A percentile compares a stretch with the other conserved stretches of the same genome.
These are phyloP conservation scores for Mycena amicta DNA, from an alignment of 768 basidiomycete genomes.

Conservation along the genomic window DNA sequence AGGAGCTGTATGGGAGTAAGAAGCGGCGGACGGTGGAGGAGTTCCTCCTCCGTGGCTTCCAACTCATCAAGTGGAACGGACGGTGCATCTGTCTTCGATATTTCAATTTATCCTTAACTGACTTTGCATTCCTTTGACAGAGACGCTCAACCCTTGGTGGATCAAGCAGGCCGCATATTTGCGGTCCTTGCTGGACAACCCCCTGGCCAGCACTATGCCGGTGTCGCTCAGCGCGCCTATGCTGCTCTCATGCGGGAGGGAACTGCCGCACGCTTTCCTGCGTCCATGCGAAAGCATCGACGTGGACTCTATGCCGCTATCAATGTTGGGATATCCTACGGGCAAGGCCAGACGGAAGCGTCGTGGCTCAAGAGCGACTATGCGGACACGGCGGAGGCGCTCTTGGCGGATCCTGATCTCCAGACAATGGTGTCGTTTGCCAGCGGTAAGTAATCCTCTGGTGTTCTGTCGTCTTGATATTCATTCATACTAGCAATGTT, in stretches of 20 bases:
- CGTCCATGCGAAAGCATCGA: background rate
- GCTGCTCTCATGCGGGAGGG: background rate
- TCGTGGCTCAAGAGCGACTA: constrained; percentile 1
- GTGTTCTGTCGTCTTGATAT: background rate
- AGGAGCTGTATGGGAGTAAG: background rate
- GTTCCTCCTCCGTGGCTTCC: background rate
- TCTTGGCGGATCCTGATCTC: constrained; percentile 3
- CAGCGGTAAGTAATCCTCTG: constrained; percentile 2
- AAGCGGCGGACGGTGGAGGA: background rate
- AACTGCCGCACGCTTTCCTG: background rate
- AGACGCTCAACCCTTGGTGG: background rate
- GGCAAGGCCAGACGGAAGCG: constrained; percentile 21
- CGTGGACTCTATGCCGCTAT: constrained; percentile 22
- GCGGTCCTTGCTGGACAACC: constrained; percentile 20
- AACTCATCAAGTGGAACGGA: background rate
- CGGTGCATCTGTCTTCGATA: background rate
- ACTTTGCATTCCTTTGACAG: no score
- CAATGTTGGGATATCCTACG: constrained; percentile 22
- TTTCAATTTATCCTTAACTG: background rate
- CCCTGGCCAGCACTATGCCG: background rate
- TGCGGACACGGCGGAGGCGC: background rate
- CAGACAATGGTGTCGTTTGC: constrained; percentile 19
- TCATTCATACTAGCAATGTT: no score
- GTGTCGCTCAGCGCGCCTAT: background rate
- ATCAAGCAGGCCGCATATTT: background rate